Evolutionary conservation across 495 filamentous ascomycete genomes (phyloP).

Genomic region (Umbilicaria muhlenbergii): DNA sequence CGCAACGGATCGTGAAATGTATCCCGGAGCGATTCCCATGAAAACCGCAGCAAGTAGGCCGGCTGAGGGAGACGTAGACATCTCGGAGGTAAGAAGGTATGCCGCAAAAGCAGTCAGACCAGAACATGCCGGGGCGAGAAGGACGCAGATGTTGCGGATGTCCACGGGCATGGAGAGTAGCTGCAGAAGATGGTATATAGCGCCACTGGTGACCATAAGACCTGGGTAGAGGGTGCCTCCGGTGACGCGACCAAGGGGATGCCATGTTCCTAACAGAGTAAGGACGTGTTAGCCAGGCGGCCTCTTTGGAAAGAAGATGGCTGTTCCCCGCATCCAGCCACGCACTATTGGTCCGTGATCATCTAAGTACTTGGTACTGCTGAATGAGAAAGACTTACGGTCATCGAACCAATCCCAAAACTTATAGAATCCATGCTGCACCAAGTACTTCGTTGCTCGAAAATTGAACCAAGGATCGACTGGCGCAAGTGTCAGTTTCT

Average conservation of each 20-base stretch:
- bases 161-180: conserved; percentile 89
- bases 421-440: conserved; percentile 91
- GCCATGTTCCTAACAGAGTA: conserved; percentile 71
- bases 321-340: not conserved
- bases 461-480: conserved; percentile 99
- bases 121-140: conserved; percentile 91
- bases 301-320: not conserved
- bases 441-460: conserved; percentile 91
- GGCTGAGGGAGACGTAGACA: conserved; percentile 81
- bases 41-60: conserved; percentile 89
- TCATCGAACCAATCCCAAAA: conserved; percentile 99
- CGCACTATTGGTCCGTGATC: not conserved
- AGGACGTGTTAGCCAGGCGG: conserved; percentile 4
- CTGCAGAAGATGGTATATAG: conserved; percentile 87
- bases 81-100: conserved; percentile 93
- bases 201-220: conserved; percentile 97
- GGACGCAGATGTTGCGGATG: conserved; percentile 96
- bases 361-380: not conserved
- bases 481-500: conserved; percentile 21
- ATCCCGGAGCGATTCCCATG: conserved; percentile 95
- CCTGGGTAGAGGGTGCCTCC: conserved; percentile 97
- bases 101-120: conserved; percentile 87
- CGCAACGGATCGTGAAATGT: conserved; percentile 93
- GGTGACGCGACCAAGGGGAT: conserved; percentile 95
- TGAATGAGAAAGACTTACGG: conserved; percentile 32